These are phyloP conservation scores for Lentinula guzmanii DNA, from an alignment of 768 basidiomycete genomes.

Conservation along the genomic window DNA sequence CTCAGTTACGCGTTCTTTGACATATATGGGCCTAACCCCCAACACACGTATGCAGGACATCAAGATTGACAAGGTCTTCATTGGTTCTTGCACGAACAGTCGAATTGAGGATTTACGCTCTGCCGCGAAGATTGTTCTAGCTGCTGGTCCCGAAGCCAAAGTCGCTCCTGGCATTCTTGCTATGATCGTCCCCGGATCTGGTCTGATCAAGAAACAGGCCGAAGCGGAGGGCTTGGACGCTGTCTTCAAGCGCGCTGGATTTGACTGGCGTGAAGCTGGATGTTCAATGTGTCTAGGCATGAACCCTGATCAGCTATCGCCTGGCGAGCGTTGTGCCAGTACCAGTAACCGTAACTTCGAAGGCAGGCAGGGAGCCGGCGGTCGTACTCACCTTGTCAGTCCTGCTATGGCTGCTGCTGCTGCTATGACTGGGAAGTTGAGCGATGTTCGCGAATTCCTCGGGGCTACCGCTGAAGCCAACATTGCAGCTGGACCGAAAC, in stretches of 20 bases:
- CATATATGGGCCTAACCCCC: constrained; percentile 82
- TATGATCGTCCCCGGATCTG: constrained; percentile 92
- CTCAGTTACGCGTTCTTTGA: constrained; percentile 68
- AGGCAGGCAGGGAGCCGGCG: constrained; percentile 83
- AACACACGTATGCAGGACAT: constrained; percentile 79
- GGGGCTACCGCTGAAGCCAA: constrained; percentile 38
- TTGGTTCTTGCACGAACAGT: constrained; percentile 93
- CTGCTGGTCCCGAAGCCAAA: constrained; percentile 67
- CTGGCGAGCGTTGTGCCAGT: constrained; percentile 82
- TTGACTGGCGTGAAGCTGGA: constrained; percentile 93
- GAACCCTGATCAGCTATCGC: constrained; percentile 88
- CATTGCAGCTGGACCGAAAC: constrained; percentile 38
- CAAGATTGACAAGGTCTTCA: constrained; percentile 83
- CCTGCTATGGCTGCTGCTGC: constrained; percentile 94
- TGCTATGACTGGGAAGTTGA: constrained; percentile 78
- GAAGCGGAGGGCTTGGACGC: constrained; percentile 84
- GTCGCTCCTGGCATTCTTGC: constrained; percentile 73
- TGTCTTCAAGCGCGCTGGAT: constrained; percentile 85
- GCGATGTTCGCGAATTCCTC: constrained; percentile 77
- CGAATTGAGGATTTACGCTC: constrained; percentile 91
- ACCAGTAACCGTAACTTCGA: constrained; percentile 95
- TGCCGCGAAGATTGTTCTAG: constrained; percentile 71
- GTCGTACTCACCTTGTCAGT: constrained; percentile 82
- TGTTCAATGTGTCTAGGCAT: constrained; percentile 97
- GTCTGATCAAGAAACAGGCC: constrained; percentile 84